phyloP scores from a whole-genome alignment of 768 basidiomycete genomes.

The Termitomyces sp. region DNA sequence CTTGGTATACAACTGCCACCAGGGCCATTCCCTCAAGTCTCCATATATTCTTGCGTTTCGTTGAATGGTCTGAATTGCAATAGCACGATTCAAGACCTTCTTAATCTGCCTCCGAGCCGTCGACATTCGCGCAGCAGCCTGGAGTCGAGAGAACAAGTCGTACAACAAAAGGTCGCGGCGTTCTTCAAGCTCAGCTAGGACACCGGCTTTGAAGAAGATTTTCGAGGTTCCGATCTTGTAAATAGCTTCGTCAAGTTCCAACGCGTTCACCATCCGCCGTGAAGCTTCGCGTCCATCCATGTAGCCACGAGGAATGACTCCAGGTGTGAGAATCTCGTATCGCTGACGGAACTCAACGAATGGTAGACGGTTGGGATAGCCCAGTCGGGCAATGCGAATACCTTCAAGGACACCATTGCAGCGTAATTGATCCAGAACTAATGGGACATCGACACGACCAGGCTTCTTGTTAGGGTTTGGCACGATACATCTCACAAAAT shows the following conservation, averaged over 20 bases:
- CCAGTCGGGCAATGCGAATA: constrained; percentile 94
- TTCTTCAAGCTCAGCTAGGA: constrained; percentile 94
- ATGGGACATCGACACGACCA: constrained; percentile 84
- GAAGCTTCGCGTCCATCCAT: constrained; percentile 98
- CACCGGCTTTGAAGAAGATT: constrained; percentile 98
- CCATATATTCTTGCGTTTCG: constrained; percentile 90
- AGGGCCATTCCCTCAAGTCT: constrained; percentile 91
- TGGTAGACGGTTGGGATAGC: constrained; percentile 94
- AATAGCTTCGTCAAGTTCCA: constrained; percentile 79
- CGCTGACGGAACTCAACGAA: constrained; percentile 97
- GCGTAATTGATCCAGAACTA: constrained; percentile 92
- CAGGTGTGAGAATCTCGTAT: constrained; percentile 93
- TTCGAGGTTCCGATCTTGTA: constrained; percentile 96
- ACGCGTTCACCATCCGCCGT: constrained; percentile 79
- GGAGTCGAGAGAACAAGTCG: constrained; percentile 83
- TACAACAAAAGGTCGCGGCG: constrained; percentile 82
- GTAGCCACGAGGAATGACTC: constrained; percentile 89
- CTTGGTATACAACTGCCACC: constrained; percentile 99
- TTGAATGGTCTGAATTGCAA: constrained; percentile 89
- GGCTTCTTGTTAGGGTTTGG: constrained; percentile 92
- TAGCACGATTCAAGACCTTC: constrained; percentile 90
- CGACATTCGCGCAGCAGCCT: constrained; percentile 82
- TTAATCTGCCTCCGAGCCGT: constrained; percentile 86
- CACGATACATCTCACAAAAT: constrained; percentile 97
- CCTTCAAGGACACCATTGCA: constrained; percentile 99